These are phyloP conservation scores for Cephaloascus albidus DNA, from an alignment of 805 yeast genomes.

Conservation along the genomic window DNA sequence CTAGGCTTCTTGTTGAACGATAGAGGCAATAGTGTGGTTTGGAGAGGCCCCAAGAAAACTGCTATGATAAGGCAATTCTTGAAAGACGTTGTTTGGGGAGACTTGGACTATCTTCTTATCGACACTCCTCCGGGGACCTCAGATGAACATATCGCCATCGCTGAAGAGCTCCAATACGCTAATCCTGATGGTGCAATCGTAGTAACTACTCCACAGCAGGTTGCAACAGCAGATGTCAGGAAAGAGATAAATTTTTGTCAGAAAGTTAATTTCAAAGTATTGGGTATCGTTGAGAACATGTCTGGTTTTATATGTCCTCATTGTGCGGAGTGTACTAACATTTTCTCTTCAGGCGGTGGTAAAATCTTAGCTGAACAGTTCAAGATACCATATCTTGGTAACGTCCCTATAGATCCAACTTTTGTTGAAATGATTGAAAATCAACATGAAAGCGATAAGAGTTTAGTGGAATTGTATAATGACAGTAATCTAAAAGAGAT, in stretches of 20 bases:
- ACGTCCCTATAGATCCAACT: conserved; percentile 86
- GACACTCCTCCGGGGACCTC: conserved; percentile 99
- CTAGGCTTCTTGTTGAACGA: conserved; percentile 79
- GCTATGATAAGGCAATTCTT: conserved; percentile 95
- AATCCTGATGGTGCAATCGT: conserved; percentile 87
- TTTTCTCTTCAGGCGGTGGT: conserved; percentile 94
- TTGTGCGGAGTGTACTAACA: conserved; percentile 86
- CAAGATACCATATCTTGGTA: conserved; percentile 65
- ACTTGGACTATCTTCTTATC: conserved; percentile 68
- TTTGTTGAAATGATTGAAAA: conserved; percentile 84
- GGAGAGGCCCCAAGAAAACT: conserved; percentile 98
- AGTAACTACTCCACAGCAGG: conserved; percentile 94
- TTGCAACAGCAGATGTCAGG: conserved; percentile 88
- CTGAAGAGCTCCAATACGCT: conserved; percentile 72
- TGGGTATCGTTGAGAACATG: conserved; percentile 95
- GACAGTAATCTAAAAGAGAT: conserved; percentile 24
- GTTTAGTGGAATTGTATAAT: conserved; percentile 23
- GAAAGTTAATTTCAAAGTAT: conserved; percentile 68
- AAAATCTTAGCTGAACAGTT: conserved; percentile 52
- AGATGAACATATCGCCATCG: conserved; percentile 95
- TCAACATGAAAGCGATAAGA: conserved; percentile 28
- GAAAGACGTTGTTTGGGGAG: conserved; percentile 80
- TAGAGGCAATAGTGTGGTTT: conserved; percentile 85
- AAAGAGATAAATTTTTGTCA: conserved; percentile 89
- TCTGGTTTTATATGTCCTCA: conserved; percentile 93